phyloP scores from a whole-genome alignment of 2,329 filamentous ascomycete species.

The Fusarium vanettenii region DNA sequence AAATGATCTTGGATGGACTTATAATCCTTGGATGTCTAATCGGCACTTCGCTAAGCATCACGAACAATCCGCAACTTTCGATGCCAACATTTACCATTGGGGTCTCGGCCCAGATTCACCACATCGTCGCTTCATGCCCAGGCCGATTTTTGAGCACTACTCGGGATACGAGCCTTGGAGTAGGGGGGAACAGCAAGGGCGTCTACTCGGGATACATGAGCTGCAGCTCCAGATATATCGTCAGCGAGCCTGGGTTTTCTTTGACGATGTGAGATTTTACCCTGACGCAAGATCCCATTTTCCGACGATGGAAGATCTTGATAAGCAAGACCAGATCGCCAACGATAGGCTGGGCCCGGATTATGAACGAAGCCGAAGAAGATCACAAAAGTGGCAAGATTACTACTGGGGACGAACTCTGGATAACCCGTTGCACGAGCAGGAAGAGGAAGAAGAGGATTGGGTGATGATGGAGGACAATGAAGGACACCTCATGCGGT shows the following conservation, averaged over 20 bases:
- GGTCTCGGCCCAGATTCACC: not conserved
- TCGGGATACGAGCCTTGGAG: not conserved
- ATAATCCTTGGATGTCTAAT: not conserved
- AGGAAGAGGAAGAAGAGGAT: too few relatives aligned
- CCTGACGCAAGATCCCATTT: not conserved
- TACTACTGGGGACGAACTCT: not conserved
- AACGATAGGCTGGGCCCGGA: not conserved
- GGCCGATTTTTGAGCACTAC: not conserved
- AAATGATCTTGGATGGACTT: too few relatives aligned
- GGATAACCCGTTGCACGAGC: not conserved
- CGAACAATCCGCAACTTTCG: not conserved
- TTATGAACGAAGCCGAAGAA: not conserved
- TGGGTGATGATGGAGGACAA: not conserved
- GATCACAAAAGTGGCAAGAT: conserved; percentile 7
- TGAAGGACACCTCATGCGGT: not conserved
- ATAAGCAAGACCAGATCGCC: not conserved
- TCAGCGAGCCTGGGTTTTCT: conserved; percentile 1
- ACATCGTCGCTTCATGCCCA: too few relatives aligned
- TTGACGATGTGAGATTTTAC: not conserved
- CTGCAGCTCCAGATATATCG: not conserved
- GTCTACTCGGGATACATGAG: not conserved
- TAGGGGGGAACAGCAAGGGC: not conserved
- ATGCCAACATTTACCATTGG: not conserved
- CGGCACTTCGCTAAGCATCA: not conserved
- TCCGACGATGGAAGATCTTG: not conserved